Evolutionary conservation across 805 yeast species (phyloP).

Genomic region (Saccharomycopsis fermentans): DNA sequence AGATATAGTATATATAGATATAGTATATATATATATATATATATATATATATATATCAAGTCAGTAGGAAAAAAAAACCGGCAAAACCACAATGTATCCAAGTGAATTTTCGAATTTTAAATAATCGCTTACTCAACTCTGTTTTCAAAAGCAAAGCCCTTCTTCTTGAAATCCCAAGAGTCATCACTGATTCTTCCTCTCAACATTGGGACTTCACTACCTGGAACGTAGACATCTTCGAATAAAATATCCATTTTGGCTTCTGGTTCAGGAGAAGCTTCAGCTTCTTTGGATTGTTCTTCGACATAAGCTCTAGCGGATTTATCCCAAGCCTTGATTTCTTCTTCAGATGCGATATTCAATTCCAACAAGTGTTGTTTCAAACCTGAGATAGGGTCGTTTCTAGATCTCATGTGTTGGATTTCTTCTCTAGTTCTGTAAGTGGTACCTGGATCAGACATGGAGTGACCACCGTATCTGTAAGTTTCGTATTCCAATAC

Average conservation of each 20-base stretch:
- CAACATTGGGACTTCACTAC: conserved; percentile 81
- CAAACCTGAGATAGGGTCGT: conserved; percentile 95
- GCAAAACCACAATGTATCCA: too few relatives aligned
- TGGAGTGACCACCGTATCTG: conserved; percentile 99
- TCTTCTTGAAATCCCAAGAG: conserved; percentile 67
- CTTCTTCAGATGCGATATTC: conserved; percentile 85
- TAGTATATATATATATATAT: too few relatives aligned
- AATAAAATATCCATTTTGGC: conserved; percentile 89
- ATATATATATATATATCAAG: too few relatives aligned
- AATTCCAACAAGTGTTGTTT: conserved; percentile 77
- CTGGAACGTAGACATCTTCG: conserved; percentile 94
- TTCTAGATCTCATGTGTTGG: conserved; percentile 97
- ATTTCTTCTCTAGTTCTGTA: conserved; percentile 99
- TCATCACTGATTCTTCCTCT: conserved; percentile 97
- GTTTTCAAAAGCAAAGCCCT: conserved; percentile 29
- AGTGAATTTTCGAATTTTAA: not conserved
- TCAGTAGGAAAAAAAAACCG: too few relatives aligned
- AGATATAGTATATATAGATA: too few relatives aligned
- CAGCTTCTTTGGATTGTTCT: conserved; percentile 89
- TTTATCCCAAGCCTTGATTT: conserved; percentile 89
- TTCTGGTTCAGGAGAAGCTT: conserved; percentile 89
- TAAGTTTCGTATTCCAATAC: conserved; percentile 96
- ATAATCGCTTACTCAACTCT: conserved; percentile 14
- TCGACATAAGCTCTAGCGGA: conserved; percentile 93
- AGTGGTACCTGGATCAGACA: conserved; percentile 99